These are phyloP conservation scores for Trametes villosa DNA, from an alignment of 768 basidiomycete species.

Conservation along the genomic window DNA sequence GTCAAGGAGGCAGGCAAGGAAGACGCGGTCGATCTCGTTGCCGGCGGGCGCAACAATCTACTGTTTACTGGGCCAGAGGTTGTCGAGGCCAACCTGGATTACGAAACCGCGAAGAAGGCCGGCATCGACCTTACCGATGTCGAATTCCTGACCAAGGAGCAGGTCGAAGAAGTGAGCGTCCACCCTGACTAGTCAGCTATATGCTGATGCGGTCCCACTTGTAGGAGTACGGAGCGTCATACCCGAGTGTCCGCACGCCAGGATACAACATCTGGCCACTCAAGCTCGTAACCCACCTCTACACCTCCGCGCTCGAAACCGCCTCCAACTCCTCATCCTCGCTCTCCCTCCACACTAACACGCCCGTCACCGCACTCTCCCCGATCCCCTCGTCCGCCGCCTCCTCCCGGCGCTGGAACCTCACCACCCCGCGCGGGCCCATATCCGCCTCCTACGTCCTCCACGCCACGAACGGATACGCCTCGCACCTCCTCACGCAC, in stretches of 20 bases:
- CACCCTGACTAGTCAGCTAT: not conserved
- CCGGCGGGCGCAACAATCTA: constrained; percentile 56
- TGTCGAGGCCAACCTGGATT: constrained; percentile 45
- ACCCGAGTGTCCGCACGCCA: constrained; percentile 54
- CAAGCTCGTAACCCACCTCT: constrained; percentile 77
- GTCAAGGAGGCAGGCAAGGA: constrained; percentile 48
- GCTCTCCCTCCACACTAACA: constrained; percentile 70
- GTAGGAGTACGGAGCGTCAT: constrained; percentile 49
- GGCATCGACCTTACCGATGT: constrained; percentile 52
- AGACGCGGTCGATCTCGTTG: constrained; percentile 62
- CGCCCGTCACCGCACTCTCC: constrained; percentile 59
- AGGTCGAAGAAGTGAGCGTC: constrained; percentile 50
- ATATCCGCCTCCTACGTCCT: constrained; percentile 67
- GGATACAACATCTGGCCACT: constrained; percentile 78
- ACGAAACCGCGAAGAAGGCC: constrained; percentile 54
- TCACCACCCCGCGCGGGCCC: constrained; percentile 69
- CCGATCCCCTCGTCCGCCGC: constrained; percentile 9
- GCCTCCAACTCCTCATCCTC: constrained; percentile 36
- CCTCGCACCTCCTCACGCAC: constrained; percentile 75
- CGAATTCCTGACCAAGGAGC: constrained; percentile 50
- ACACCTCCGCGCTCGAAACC: constrained; percentile 42
- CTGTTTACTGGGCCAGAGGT: constrained; percentile 53
- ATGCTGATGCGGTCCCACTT: not conserved
- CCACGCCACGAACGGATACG: constrained; percentile 88
- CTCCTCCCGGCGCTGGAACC: constrained; percentile 48